Evolutionary conservation across 345 rosid species (phyloP).

Genomic region (Pelargonium nanum): DNA sequence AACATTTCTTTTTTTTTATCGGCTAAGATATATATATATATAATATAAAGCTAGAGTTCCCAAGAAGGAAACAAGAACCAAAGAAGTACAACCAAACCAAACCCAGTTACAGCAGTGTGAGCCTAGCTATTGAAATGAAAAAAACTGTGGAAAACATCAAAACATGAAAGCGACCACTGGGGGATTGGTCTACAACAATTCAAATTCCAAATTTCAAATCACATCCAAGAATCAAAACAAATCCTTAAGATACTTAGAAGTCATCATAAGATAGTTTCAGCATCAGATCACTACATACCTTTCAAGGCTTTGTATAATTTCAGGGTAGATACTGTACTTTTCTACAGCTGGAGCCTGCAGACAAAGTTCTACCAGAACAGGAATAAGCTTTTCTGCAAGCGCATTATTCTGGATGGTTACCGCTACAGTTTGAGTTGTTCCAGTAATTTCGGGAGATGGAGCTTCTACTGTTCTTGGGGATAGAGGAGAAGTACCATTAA

Average conservation of each 20-base stretch:
- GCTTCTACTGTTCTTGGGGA: slow-evolving; percentile 27
- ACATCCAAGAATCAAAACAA: too few species aligned
- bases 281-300: slow-evolving; percentile 36
- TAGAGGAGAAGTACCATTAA: slow-evolving; percentile 35
- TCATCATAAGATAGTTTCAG: slow-evolving; percentile 1
- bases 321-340: slow-evolving; percentile 59
- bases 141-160: too few species aligned
- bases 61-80: too few species aligned
- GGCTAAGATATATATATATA: too few species aligned
- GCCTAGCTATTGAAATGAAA: too few species aligned
- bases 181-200: too few species aligned
- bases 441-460: slow-evolving; percentile 16
- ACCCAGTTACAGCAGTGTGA: too few species aligned
- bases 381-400: slow-evolving; percentile 73
- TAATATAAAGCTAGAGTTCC: too few species aligned
- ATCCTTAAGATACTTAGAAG: background rate
- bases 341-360: slow-evolving; percentile 57
- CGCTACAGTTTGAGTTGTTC: slow-evolving; percentile 19
- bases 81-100: too few species aligned
- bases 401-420: slow-evolving; percentile 32
- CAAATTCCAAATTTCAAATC: too few species aligned
- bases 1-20: too few species aligned
- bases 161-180: too few species aligned
- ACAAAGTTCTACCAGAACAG: slow-evolving; percentile 67
- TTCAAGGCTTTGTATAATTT: slow-evolving; percentile 73